Base-by-base conservation (phyloP, 2,329 filamentous ascomycete species). In the Colletotrichum sp. region DNA sequence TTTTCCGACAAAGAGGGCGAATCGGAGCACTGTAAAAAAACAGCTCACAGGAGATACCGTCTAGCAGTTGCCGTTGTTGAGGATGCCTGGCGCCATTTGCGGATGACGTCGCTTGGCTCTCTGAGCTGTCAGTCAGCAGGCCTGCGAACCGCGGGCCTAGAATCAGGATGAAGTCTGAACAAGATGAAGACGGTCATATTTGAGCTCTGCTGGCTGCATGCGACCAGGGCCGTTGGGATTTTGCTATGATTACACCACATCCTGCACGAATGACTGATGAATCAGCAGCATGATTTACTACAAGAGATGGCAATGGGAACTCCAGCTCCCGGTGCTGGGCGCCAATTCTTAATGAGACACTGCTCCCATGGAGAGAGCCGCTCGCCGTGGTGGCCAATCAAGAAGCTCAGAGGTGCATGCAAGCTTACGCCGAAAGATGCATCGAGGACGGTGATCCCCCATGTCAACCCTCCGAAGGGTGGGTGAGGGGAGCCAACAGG, bases 401-500 rank as follows among this genome's bases (percentile, higher is more conserved):
- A 8, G 29, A 15, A 61, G 59, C 69, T 64, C 16, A 6, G 29
- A n/a, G 33, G 16, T 31, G 18, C n/a, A 72, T 58, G 55, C 43
- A 63, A 47, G 16, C 33, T 57, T 64, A 34, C 62, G n/a, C 72
- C 67, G 72, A 75, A 69, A 62, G 47, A 59, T 75, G 74, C 74
- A 57, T 75, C 57, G 57, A 65, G 38, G 67, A 67, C 62, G 67
- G 71, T 58, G 67, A 74, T 67, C 67, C 66, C 61, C 67, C 36
- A 72, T 51, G 69, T 57, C 54, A 63, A 67, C 38, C 62, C 61
- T 69, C 55, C 47, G 61, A 24, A 70, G 61, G 59, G 47, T 59
- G 54, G n/a, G 62, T 31, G 24, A 57, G 47, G 29, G 54, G 27
- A 57, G 68, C 55, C 71, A n/a, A 16, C 27, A 71, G 27, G 54